Base-by-base conservation (phyloP, 495 filamentous ascomycete species). In the Xylaria palmicola region DNA sequence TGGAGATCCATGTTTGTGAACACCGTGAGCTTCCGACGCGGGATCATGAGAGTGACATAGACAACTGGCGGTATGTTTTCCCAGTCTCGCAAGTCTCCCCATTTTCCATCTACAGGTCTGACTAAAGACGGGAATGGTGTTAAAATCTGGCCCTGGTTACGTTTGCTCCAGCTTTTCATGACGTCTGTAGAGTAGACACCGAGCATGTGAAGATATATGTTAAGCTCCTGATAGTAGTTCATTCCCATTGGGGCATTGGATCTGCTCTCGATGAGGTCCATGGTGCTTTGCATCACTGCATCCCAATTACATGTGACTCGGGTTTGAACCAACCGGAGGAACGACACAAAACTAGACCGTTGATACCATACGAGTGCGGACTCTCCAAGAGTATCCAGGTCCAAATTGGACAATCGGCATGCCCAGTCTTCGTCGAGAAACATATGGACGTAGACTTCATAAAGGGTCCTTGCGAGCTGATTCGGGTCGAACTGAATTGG, bases 31-130 rank as follows among this genome's bases (percentile, higher is more conserved):
- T 49, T 56, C 4, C 36, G 48, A 5, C 66, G 52, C 27, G 76
- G 74, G 17, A 80, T 62, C 4, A 66, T 61, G 30, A 79, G 58
- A 6, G 75, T 79, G 17, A 79, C 60, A 20, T 70, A 74, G n/a
- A 79, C 61, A n/a, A 63, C 53, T 3, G 62, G 29, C 0, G 75
- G 78, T 12, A 77, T 66, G 13, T 68, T 17, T 1, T 64, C 60
- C 78, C 78, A 80, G 15, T 64, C 62, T 17, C 41, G 34, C 45
- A 68, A 48, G 26, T 59, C 59, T 54, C 57, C 60, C 55, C 37
- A 58, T 26, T 48, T 55, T 29, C 29, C 40, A n/a, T 26, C 27
- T 6, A 15, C 9, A 24, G 37, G 41, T 17, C n/a, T 20, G 15
- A 52, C 22, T n/a, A 6, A 41, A 50, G 56, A 68, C 13, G 7